Evolutionary conservation across 2,329 filamentous ascomycete species (phyloP).

Genomic region (Diaporthe amygdali): DNA sequence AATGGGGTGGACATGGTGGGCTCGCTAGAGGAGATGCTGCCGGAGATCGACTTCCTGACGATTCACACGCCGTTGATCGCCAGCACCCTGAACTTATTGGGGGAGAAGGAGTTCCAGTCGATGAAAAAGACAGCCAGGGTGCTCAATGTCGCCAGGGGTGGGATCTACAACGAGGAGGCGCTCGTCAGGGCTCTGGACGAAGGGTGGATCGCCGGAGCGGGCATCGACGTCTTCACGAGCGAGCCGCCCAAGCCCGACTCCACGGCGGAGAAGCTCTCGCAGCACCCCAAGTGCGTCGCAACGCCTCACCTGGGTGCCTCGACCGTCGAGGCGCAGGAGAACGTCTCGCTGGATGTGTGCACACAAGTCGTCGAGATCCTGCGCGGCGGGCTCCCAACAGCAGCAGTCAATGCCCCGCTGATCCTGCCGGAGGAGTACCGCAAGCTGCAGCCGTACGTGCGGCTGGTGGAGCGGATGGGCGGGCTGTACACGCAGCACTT

Average conservation of each 20-base stretch:
- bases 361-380: conserved; percentile 79
- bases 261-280: conserved; percentile 65
- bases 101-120: conserved; percentile 65
- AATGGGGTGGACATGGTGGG: conserved; percentile 69
- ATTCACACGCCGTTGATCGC: conserved; percentile 83
- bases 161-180: conserved; percentile 79
- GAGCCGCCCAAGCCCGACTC: conserved; percentile 67
- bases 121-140: conserved; percentile 80
- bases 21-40: conserved; percentile 65
- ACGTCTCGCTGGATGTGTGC: conserved; percentile 83
- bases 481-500: conserved; percentile 81
- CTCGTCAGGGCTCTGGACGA: conserved; percentile 72
- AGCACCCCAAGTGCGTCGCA: conserved; percentile 74
- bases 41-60: conserved; percentile 76
- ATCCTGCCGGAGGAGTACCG: conserved; percentile 82
- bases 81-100: conserved; percentile 76
- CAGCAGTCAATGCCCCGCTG: conserved; percentile 80
- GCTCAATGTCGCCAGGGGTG: conserved; percentile 80
- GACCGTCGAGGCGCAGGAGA: conserved; percentile 83
- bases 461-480: conserved; percentile 80
- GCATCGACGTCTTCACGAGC: conserved; percentile 79
- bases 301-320: conserved; percentile 83
- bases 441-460: conserved; percentile 78
- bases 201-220: conserved; percentile 76
- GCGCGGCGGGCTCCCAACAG: conserved; percentile 73